Percentiles rank a stretch among this genome's conserved stretches.
These are phyloP conservation scores for Ceratobasidium sp. DNA, from an alignment of 1,284 basidiomycete species.

Conservation along the genomic window DNA sequence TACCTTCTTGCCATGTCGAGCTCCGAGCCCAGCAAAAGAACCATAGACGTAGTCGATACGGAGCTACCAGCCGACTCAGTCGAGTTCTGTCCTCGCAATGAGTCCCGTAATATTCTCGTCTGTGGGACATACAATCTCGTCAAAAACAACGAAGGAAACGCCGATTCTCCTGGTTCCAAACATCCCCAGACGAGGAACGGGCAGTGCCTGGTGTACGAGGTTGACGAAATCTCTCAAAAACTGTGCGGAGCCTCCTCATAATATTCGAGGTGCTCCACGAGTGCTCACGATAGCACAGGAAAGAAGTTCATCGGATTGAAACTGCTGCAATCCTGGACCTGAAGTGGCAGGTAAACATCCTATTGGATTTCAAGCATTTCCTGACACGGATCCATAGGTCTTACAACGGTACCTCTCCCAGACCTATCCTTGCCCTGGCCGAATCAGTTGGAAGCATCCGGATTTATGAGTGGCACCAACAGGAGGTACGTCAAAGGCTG, in stretches of 20 bases:
- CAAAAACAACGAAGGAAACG: constrained; percentile 52
- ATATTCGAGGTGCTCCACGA: neutral
- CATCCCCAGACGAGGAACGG: constrained; percentile 55
- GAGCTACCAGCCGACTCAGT: constrained; percentile 85
- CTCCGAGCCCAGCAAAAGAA: constrained; percentile 33
- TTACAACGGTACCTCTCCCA: constrained; percentile 14
- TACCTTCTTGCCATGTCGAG: constrained; percentile 24
- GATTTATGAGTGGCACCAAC: constrained; percentile 62
- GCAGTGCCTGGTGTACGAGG: constrained; percentile 72
- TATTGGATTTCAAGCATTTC: neutral
- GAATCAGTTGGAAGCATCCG: constrained; percentile 83
- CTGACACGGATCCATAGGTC: neutral
- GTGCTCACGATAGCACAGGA: constrained; percentile 54
- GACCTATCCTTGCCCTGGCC: constrained; percentile 66
- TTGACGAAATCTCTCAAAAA: constrained; percentile 51
- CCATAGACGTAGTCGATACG: constrained; percentile 62
- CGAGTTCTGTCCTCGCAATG: constrained; percentile 81
- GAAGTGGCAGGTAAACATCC: constrained; percentile 72
- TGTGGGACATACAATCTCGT: constrained; percentile 88
- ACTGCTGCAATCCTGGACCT: constrained; percentile 87
- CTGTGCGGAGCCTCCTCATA: constrained; percentile 48
- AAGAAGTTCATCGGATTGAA: constrained; percentile 70
- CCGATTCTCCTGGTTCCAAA: constrained; percentile 44
- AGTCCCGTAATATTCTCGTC: constrained; percentile 69
- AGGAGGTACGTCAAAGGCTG: constrained; percentile 56